phyloP scores from a whole-genome alignment of 805 yeast genomes.

The Candida xyloterini region DNA sequence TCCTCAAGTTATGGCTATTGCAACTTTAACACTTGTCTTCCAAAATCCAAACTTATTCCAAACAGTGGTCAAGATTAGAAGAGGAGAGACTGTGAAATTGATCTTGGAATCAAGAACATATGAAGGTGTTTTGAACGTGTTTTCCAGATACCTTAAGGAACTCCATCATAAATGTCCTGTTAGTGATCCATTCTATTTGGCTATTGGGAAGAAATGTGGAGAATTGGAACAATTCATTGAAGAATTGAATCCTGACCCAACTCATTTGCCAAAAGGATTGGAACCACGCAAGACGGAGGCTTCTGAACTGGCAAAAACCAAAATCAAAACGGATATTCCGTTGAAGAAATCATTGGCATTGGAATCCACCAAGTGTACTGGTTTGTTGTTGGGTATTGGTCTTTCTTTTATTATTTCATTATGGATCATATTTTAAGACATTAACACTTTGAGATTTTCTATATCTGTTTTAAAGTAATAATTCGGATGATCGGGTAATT shows the following conservation, averaged over 20 bases:
- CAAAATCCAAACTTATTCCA: conserved; percentile 73
- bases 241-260: conserved; percentile 56
- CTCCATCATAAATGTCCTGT: conserved; percentile 81
- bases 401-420: conserved; percentile 19
- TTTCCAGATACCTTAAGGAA: conserved; percentile 65
- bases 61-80: conserved; percentile 79
- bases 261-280: conserved; percentile 55
- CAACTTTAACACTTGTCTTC: conserved; percentile 83
- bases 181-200: conserved; percentile 80
- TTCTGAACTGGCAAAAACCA: conserved; percentile 45
- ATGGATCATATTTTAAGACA: neutral
- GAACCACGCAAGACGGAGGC: conserved; percentile 44
- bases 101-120: conserved; percentile 73
- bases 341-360: conserved; percentile 14
- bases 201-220: conserved; percentile 81
- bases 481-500: neutral
- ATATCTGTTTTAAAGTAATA: conserved; percentile 3
- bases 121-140: conserved; percentile 71
- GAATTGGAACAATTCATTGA: conserved; percentile 88
- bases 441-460: neutral
- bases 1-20: conserved; percentile 99
- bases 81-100: conserved; percentile 78
- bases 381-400: conserved; percentile 19
- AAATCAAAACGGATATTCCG: conserved; percentile 36
- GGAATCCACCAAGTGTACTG: conserved; percentile 19